Evolutionary conservation across 2,329 filamentous ascomycete species (phyloP), one percentile per base, ranked within the genome.

Genomic region (Dothidotthia symphoricarpi): DNA sequence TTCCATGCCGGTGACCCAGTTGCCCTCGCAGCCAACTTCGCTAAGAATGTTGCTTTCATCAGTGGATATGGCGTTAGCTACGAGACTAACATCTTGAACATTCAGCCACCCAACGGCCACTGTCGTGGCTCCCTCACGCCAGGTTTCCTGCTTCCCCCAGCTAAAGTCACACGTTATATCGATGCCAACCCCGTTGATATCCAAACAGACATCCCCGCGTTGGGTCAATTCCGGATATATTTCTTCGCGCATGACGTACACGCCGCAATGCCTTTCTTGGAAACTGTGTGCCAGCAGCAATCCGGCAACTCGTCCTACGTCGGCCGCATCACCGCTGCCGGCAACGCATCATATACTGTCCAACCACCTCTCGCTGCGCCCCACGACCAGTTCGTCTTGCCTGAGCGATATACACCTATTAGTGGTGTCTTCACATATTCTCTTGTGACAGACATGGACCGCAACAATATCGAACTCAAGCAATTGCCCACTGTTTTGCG

Each of bases 121-220:
- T 76, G 71, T 69, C 78, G 47, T 64, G 61, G 68, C 26, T 32
- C 42, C 40, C 55, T 76, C 0, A 64, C 55, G 16, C 64, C 69
- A 6, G 69, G 69, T 3, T 69, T 57, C 37, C 57, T 80, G 15
- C 71, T 86, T 16, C 76, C 81, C 3, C 85, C 85, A 2, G 82
- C 82, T 27, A 85, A 80, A 64, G 84, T 83, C 13, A 85, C 83
- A 0, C 77, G 86, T 17, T 88, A 84, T 58, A 77, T 88, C 34
- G 86, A 90, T 64, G 82, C 85, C 3, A 90, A 89, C 53, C 85
- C 85, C 0, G 80, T 90, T 28, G 82, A 89, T 51, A 70, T 89
- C 17, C 84, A 90, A 59, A 78, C 88, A 5, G 86, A 89, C 55
- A 86, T 89, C 29, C 86, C 86, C 1, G 78, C 88, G 65, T 71